A percentile compares a stretch with the other conserved stretches of the same genome.
These are phyloP conservation scores for Talaromyces piceae DNA, from an alignment of 2,329 filamentous ascomycete species.

Conservation along the genomic window DNA sequence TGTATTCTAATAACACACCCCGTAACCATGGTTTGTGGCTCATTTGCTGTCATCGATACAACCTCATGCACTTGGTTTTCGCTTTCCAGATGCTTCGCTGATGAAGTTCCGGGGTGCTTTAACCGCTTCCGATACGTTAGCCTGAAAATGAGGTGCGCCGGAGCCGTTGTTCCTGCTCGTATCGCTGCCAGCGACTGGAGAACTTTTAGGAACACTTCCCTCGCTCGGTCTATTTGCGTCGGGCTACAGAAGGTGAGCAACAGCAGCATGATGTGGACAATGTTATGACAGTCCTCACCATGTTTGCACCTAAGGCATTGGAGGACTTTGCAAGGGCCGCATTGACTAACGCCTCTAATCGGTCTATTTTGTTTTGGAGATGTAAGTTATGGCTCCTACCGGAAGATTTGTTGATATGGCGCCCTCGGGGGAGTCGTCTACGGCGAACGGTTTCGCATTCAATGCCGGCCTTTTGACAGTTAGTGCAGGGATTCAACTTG, in stretches of 20 bases:
- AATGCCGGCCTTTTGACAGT: constrained; percentile 12
- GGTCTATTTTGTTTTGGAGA: constrained; percentile 11
- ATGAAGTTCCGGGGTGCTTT: background rate
- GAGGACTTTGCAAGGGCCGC: background rate
- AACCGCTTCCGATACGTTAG: constrained; percentile 1
- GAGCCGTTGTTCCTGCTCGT: background rate
- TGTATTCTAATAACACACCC: background rate
- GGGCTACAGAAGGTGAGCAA: background rate
- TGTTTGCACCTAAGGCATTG: background rate
- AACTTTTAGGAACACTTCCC: background rate
- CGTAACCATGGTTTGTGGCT: background rate
- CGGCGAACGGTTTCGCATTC: constrained; percentile 14
- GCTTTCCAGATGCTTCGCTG: constrained; percentile 1
- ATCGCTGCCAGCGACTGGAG: background rate
- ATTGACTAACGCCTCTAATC: constrained; percentile 13
- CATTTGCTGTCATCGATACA: background rate
- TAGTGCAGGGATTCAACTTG: constrained; percentile 16
- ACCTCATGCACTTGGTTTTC: constrained; percentile 1
- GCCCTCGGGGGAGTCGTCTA: constrained; percentile 14
- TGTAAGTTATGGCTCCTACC: constrained; percentile 1
- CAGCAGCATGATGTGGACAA: background rate
- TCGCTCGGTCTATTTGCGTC: background rate
- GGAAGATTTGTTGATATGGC: constrained; percentile 7
- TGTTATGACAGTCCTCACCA: background rate
- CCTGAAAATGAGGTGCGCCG: background rate